Evolutionary conservation across 2,329 filamentous ascomycete genomes (phyloP), one percentile per base, ranked within the genome.

Genomic region (Pseudogymnoascus sp.): DNA sequence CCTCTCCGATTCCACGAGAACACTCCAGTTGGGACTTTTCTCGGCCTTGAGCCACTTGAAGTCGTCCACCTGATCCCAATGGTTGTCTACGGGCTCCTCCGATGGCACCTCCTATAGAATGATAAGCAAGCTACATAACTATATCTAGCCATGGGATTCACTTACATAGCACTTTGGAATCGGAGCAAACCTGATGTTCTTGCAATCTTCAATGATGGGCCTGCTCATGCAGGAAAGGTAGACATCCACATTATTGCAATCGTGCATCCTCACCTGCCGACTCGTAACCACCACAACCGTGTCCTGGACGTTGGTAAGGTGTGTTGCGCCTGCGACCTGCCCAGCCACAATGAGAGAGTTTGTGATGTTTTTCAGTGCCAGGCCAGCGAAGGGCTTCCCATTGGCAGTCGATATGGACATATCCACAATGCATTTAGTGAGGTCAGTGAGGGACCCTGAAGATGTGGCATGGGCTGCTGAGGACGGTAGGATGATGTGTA

Each of bases 11-110:
- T 85, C 81, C 1, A 83, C 78, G 21, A 97, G 69, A 2, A 91
- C 75, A 35, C 79, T 83, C 91, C 93, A 99, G 72, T 99, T 92
- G 2, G 94, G 94, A 71, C 91, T 97, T 31, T 85, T 84, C 63
- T 90, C 91, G 14, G 83, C 81, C 74, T 92, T 95, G 66, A 97
- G 82, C 94, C 94, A 97, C 76, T 96, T 96, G 80, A 99, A 99
- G 74, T 99, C 94, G 73, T 97, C 91, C 14, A 97, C 90, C 70
- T 94, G 86, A 68, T 92, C 83, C 91, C 91, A 99, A 69, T 89
- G 83, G 72, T 96, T 93, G 63, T 76, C 75, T 3, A 71, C 67
- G 1, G 68, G 62, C 7, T 73, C 68, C 21, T 66, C 67, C 11
- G 65, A 49, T 16, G 61, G 21, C 61, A 72, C 68, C 49, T 66